Base-by-base conservation (phyloP, 2,329 filamentous ascomycete species). In the Neoarthrinium moseri region DNA sequence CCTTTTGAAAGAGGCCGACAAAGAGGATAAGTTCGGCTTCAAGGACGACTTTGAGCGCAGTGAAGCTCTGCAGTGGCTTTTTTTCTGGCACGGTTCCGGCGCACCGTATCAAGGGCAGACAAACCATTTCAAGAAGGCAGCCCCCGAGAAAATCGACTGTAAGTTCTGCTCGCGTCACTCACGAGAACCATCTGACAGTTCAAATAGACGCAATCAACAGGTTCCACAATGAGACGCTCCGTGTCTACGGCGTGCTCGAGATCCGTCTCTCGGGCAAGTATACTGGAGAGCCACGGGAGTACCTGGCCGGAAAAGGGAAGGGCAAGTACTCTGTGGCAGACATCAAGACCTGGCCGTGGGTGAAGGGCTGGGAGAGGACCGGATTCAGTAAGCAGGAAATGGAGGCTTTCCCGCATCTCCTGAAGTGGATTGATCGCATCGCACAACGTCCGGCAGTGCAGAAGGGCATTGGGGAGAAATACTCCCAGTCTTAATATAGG, bases 301-400 rank as follows among this genome's bases (percentile, higher is more conserved):
- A 78, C 49, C 63, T 80, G 2, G 75, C 74, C 17, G 77, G 76
- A 1, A 70, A 70, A 8, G 74, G 73, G 2, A 72, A 72, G 51
- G 77, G 77, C n/a, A 78, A 74, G 55, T 81, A 79, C 58, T 69
- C 65, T 15, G 64, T 78, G 18, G 74, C 76, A 8, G 75, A 79
- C 52, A 77, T 79, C 45, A 73, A 72, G 48, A 70, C 73, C 2
- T 78, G 72, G 72, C 65, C 71, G 22, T 77, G 72, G 73, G 63
- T 76, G 27, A 73, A 69, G 54, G 62, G 59, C 5, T 77, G 71
- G 69, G 63, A 69, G 51, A 56, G 58, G 35, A 61, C 54, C 23
- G 70, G 71, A 0, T 70, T 75, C 51, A 69, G 64, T 3, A 55
- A 72, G 45, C 68, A 78, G 49, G 73, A 80, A 21, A 67, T 79